These are phyloP conservation scores for Cadophora luteo-olivacea DNA, from an alignment of 2,329 filamentous ascomycete species.

Conservation along the genomic window DNA sequence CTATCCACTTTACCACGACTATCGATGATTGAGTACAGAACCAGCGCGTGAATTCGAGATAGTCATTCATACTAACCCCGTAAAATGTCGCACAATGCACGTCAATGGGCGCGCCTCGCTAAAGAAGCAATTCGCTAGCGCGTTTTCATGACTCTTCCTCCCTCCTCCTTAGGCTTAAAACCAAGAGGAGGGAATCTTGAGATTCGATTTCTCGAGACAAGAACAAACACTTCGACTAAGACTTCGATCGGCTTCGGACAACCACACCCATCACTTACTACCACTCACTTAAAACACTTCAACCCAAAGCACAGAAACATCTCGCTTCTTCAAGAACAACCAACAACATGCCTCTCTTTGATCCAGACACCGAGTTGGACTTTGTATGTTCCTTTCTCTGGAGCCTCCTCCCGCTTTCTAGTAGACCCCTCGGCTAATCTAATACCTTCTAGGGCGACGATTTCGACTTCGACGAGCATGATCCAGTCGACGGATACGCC, in stretches of 20 bases:
- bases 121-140: no score
- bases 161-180: no score
- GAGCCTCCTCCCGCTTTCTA: neutral
- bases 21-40: conserved; percentile 62
- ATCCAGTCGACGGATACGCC: neutral
- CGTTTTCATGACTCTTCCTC: no score
- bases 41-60: no score
- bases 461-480: neutral
- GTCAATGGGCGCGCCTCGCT: no score
- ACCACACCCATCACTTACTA: neutral
- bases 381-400: neutral
- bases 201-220: no score
- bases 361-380: neutral
- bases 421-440: neutral
- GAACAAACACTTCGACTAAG: no score
- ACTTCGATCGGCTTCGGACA: no score
- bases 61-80: no score
- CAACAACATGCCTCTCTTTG: neutral
- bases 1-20: no score
- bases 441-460: neutral
- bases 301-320: neutral
- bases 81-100: no score
- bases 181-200: no score
- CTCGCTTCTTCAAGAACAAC: neutral
- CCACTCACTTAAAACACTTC: neutral